These are phyloP conservation scores for Aspergillus ellipticus DNA, from an alignment of 495 filamentous ascomycete genomes.

Conservation along the genomic window DNA sequence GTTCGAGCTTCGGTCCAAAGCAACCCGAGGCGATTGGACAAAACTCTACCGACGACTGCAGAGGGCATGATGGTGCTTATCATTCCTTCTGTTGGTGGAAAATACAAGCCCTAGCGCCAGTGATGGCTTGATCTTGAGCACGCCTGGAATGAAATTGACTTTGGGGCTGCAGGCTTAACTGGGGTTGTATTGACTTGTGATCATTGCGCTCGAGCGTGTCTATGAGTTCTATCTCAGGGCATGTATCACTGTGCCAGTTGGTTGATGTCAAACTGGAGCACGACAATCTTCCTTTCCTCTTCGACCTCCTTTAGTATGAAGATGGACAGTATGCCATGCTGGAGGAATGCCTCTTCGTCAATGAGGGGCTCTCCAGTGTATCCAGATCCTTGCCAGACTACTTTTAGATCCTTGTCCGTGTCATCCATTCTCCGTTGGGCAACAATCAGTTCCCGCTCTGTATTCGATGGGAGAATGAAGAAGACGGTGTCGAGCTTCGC, in stretches of 20 bases:
- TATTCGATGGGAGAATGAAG: background rate
- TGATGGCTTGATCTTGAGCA: background rate
- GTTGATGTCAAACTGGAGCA: background rate
- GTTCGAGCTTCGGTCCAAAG: background rate
- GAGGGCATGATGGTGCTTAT: background rate
- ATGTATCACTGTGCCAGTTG: background rate
- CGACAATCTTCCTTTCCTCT: background rate
- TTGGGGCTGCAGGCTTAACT: background rate
- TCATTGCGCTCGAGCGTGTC: background rate
- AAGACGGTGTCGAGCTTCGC: background rate
- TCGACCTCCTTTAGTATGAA: background rate
- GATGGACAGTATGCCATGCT: background rate
- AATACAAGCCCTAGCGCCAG: background rate
- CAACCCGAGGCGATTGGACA: background rate
- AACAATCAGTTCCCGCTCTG: background rate
- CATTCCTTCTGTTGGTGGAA: background rate
- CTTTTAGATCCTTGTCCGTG: background rate
- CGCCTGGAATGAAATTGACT: background rate
- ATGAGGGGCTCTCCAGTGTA: conserved; percentile 1
- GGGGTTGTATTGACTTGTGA: background rate
- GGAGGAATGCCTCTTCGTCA: background rate
- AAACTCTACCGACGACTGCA: background rate
- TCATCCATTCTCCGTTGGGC: background rate
- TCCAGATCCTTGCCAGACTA: background rate
- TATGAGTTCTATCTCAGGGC: background rate